Evolutionary conservation across 495 filamentous ascomycete genomes (phyloP), one percentile per base, ranked within the genome.

Genomic region (Aspergillus nanangensis): DNA sequence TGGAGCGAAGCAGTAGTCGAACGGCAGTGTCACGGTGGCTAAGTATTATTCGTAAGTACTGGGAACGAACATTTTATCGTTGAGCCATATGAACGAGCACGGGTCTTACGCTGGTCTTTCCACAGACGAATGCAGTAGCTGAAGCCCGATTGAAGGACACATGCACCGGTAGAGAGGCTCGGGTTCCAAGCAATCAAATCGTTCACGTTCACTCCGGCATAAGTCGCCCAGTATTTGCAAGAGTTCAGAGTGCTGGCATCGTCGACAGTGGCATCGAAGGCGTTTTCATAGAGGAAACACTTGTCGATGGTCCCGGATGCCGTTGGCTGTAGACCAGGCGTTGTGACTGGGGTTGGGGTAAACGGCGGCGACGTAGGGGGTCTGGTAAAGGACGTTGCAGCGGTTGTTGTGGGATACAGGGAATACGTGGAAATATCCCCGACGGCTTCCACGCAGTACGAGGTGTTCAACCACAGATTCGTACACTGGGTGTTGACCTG

Each of bases 401-500:
- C 25, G 5, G 25, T 29, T 11, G 25, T 29, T 29, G 25, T 29
- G 5, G 25, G 25, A 29, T 29, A 29, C 11, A 5, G 7, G 5
- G 25, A 29, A 29, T 29, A 29, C 25, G 25, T 29, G 25, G 25
- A 29, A 10, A 49, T 44, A 15, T 27, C 10, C n/a, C 40, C 47
- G 15, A 44, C 27, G n/a, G 47, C 29, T 8, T 14, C 14, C 3
- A 49, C 40, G 17, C 40, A 49, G 21, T 49, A 49, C 10, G 29
- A 37, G 8, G 41, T 38, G 3, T 44, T 27, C 3, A 32, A 38
- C 21, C 23, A 49, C 5, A 49, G 47, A 11, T 49, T 44, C 0
- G 39, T 42, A 23, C 46, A 48, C 36, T 37, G 42, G 15, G 15
- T 15, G 38, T 48, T 43, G 1, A 48, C 31, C 2, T 23, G 36